Evolutionary conservation across 1,284 basidiomycete genomes (phyloP).

Genomic region (Ganoderma meredithae): DNA sequence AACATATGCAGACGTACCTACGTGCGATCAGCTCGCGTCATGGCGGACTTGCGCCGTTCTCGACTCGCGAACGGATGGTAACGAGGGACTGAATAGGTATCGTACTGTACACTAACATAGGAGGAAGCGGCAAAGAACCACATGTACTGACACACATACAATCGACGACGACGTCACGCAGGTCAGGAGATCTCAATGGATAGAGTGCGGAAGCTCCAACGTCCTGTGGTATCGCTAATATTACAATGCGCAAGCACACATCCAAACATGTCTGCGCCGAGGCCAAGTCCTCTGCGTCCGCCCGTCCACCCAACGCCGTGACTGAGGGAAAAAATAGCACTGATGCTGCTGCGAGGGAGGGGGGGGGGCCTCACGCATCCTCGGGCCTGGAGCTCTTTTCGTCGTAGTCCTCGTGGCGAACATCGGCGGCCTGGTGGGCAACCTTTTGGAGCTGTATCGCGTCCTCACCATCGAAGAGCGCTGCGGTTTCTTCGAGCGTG

Average conservation of each 20-base stretch:
- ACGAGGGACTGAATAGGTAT: not conserved
- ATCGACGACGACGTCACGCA: not conserved
- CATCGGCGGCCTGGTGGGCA: constrained; percentile 38
- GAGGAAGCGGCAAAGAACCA: not conserved
- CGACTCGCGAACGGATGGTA: not conserved
- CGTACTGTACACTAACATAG: not conserved
- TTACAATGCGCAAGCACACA: not conserved
- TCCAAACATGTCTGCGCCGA: not conserved
- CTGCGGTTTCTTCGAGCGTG: constrained; percentile 78
- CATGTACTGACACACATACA: not conserved
- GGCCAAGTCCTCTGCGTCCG: not conserved
- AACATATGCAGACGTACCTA: not conserved
- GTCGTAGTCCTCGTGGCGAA: constrained; percentile 41
- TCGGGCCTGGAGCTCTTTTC: constrained; percentile 42
- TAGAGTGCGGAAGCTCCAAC: not conserved
- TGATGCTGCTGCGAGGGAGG: not conserved
- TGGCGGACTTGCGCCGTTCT: not conserved
- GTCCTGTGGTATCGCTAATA: not conserved
- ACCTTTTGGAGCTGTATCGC: constrained; percentile 48
- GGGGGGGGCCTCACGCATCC: constrained; percentile 18
- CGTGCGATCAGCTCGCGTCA: not conserved
- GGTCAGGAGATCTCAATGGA: not conserved
- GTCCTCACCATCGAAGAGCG: constrained; percentile 74
- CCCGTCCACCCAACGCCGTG: not conserved
- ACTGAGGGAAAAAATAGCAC: not conserved